These are phyloP conservation scores for Claviceps humidiphila DNA, from an alignment of 2,329 filamentous ascomycete species.

Conservation along the genomic window DNA sequence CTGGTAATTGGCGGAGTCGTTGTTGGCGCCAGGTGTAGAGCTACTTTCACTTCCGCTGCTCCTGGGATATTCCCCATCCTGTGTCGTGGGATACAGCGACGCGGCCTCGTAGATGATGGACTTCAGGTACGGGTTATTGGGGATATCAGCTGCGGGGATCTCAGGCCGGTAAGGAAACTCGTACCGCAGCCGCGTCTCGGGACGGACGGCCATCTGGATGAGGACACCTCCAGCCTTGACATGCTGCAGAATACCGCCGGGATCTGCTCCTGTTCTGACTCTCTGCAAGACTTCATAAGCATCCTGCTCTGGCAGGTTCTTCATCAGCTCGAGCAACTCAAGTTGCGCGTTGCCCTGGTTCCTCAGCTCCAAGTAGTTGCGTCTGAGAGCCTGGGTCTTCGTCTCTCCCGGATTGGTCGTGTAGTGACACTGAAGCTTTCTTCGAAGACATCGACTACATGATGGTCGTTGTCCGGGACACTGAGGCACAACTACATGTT, in stretches of 20 bases:
- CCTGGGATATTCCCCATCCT: background rate
- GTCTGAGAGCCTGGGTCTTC: constrained; percentile 9
- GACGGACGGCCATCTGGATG: constrained; percentile 23
- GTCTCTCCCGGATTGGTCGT: constrained; percentile 10
- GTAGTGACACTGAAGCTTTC: constrained; percentile 10
- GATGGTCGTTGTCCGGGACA: constrained; percentile 14
- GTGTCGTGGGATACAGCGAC: constrained; percentile 4
- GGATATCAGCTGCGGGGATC: constrained; percentile 9
- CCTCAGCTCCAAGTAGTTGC: constrained; percentile 2
- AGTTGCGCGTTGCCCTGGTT: constrained; percentile 3
- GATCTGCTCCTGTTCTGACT: constrained; percentile 22
- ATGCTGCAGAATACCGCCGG: constrained; percentile 18
- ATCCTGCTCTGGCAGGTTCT: constrained; percentile 14
- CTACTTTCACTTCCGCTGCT: background rate
- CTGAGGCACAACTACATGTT: constrained; percentile 5
- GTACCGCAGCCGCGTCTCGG: constrained; percentile 25
- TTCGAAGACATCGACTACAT: constrained; percentile 12
- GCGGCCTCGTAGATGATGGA: constrained; percentile 15
- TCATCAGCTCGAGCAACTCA: constrained; percentile 11
- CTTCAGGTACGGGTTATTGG: constrained; percentile 14
- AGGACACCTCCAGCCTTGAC: constrained; percentile 23
- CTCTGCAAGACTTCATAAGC: constrained; percentile 20
- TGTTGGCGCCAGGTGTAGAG: background rate
- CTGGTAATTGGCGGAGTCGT: constrained; percentile 5
- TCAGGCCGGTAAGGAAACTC: constrained; percentile 22